A percentile compares a stretch with the other conserved stretches of the same genome.
These are phyloP conservation scores for Porogramme epimiltina DNA, from an alignment of 1,284 basidiomycete species.

Conservation along the genomic window DNA sequence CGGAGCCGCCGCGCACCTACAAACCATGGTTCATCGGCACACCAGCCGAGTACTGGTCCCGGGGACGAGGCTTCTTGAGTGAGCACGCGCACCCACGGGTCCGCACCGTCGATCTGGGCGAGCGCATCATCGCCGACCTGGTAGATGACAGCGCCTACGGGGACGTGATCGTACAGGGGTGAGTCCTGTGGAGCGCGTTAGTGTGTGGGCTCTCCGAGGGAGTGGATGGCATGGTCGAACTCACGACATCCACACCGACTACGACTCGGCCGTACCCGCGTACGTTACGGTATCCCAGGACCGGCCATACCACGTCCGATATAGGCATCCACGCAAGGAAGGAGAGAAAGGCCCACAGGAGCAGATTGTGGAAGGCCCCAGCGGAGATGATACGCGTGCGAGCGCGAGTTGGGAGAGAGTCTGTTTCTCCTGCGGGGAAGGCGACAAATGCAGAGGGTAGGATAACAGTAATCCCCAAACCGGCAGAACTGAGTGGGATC, in stretches of 20 bases:
- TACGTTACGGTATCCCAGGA: constrained; percentile 54
- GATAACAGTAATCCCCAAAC: constrained; percentile 38
- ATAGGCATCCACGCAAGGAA: constrained; percentile 10
- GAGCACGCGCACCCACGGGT: constrained; percentile 54
- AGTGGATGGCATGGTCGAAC: constrained; percentile 14
- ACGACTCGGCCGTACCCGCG: constrained; percentile 52
- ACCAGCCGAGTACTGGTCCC: constrained; percentile 55
- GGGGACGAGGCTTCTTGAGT: not conserved
- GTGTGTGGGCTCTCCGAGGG: constrained; percentile 10
- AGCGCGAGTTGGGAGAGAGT: constrained; percentile 40
- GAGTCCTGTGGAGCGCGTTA: constrained; percentile 47
- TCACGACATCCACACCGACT: constrained; percentile 48
- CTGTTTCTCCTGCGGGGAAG: constrained; percentile 46
- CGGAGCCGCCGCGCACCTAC: constrained; percentile 25
- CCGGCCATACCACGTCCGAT: constrained; percentile 28
- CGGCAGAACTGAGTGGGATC: constrained; percentile 6
- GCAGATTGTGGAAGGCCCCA: constrained; percentile 70
- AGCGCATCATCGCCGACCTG: constrained; percentile 58
- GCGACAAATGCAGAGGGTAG: constrained; percentile 74
- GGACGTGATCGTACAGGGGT: constrained; percentile 51
- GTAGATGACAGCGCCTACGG: constrained; percentile 54
- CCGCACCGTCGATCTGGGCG: constrained; percentile 22
- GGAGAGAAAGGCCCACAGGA: constrained; percentile 27
- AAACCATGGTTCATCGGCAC: constrained; percentile 42
- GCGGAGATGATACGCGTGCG: constrained; percentile 60